Evolutionary conservation across 2,329 filamentous ascomycete species (phyloP).

Genomic region (Xylaria sp.): DNA sequence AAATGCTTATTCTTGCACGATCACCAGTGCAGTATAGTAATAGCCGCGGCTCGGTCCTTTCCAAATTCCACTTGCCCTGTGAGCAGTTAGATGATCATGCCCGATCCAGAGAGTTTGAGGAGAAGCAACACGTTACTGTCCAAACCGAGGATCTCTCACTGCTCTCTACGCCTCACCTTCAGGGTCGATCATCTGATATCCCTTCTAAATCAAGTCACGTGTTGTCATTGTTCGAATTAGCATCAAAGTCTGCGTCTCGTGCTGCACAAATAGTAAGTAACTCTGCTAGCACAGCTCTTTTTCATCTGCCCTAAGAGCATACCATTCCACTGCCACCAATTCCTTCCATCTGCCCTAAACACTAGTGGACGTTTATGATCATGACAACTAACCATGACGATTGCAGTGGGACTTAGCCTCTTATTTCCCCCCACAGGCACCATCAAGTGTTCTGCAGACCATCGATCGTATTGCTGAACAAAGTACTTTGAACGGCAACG

Average conservation of each 20-base stretch:
- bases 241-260: conserved; percentile 59
- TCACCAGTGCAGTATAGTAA: conserved; percentile 50
- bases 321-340: neutral
- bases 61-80: conserved; percentile 46
- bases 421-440: conserved; percentile 56
- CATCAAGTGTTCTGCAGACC: conserved; percentile 54
- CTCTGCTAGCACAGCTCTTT: neutral
- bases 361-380: neutral
- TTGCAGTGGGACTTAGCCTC: conserved; percentile 53
- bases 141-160: conserved; percentile 43
- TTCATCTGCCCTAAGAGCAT: neutral
- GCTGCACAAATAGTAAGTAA: conserved; percentile 52
- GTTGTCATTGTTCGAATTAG: conserved; percentile 63
- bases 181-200: conserved; percentile 16
- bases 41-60: conserved; percentile 46
- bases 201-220: conserved; percentile 51
- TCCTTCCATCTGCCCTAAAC: neutral
- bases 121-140: conserved; percentile 28
- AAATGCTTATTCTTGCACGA: conserved; percentile 40
- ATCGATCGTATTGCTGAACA: conserved; percentile 56
- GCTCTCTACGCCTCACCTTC: conserved; percentile 33
- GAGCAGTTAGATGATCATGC: neutral
- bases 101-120: conserved; percentile 6
- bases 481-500: conserved; percentile 53
- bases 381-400: conserved; percentile 11